Evolutionary conservation across 2,329 filamentous ascomycete species (phyloP).

Genomic region (Fusarium goolgardi): DNA sequence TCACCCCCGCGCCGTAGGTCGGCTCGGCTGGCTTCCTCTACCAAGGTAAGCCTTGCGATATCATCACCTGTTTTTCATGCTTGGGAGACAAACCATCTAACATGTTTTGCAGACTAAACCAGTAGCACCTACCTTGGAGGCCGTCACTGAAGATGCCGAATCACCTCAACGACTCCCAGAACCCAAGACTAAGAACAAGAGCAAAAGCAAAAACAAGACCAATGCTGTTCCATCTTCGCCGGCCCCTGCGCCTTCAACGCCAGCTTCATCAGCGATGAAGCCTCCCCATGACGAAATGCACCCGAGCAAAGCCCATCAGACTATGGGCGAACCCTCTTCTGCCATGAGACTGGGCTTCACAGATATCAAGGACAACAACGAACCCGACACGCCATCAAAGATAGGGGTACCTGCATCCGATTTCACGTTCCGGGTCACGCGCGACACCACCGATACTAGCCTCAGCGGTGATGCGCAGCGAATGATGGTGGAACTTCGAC

Average conservation of each 20-base stretch:
- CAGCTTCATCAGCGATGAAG: constrained; percentile 74
- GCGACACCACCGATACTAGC: constrained; percentile 60
- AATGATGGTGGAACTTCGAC: constrained; percentile 75
- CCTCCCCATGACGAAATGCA: constrained; percentile 88
- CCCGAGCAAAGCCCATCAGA: constrained; percentile 82
- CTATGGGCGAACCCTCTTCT: constrained; percentile 80
- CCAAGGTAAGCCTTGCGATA: constrained; percentile 51
- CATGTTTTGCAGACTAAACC: constrained; percentile 47
- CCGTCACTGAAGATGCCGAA: constrained; percentile 60
- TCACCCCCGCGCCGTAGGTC: constrained; percentile 59
- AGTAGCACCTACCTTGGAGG: constrained; percentile 51
- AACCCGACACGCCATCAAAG: constrained; percentile 74
- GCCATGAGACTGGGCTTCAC: constrained; percentile 85
- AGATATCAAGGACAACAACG: constrained; percentile 69
- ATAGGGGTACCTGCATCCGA: constrained; percentile 63
- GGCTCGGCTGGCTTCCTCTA: constrained; percentile 55
- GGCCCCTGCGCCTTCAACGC: constrained; percentile 62
- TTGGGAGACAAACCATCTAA: constrained; percentile 25
- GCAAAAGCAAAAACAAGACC: constrained; percentile 40
- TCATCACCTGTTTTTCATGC: constrained; percentile 17
- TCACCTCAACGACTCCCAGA: constrained; percentile 46
- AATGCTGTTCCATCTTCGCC: constrained; percentile 53
- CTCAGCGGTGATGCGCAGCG: constrained; percentile 71
- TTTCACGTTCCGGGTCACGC: constrained; percentile 77
- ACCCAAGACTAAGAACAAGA: constrained; percentile 47